Conservation (phyloP, 305 asterid species). For the Fraxinus sp. region DNA sequence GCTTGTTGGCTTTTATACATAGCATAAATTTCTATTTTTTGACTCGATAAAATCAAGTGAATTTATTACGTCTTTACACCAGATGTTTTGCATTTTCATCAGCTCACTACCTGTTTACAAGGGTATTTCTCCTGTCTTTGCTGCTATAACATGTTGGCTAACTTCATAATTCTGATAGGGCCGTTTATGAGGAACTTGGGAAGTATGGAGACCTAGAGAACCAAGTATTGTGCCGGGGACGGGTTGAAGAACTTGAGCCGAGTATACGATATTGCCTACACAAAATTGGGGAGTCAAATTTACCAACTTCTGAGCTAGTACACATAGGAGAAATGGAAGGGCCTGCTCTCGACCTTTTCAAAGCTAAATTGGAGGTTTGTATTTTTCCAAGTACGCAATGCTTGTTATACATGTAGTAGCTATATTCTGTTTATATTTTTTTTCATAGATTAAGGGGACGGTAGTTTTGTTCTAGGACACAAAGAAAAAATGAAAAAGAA, state of each 20-base stretch:
- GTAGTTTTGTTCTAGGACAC: background rate
- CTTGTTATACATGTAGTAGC: conserved; percentile 4
- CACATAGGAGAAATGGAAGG: conserved; percentile 92
- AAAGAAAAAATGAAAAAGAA: background rate
- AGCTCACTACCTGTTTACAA: background rate
- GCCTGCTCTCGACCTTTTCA: conserved; percentile 90
- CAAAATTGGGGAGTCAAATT: conserved; percentile 85
- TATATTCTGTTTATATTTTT: background rate
- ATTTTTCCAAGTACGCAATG: conserved; percentile 10
- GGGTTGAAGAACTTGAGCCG: conserved; percentile 94
- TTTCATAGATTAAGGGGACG: background rate
- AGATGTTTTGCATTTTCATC: background rate
- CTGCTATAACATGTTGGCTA: conserved; percentile 17
- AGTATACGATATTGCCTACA: conserved; percentile 83
- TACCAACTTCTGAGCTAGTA: conserved; percentile 77
- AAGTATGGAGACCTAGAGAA: conserved; percentile 93
- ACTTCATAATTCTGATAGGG: conserved; percentile 47
- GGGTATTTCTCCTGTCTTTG: background rate
- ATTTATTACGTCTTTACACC: background rate
- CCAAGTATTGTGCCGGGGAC: conserved; percentile 86
- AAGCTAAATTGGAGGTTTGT: conserved; percentile 88
- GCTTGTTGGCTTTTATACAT: background rate
- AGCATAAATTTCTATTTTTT: conserved; percentile 4
- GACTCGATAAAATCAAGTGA: conserved; percentile 16
- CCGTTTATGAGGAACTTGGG: conserved; percentile 97